Percentiles rank a stretch among this genome's conserved stretches.
phyloP scores from a whole-genome alignment of 805 yeast species.

The Starmerella kuoi region DNA sequence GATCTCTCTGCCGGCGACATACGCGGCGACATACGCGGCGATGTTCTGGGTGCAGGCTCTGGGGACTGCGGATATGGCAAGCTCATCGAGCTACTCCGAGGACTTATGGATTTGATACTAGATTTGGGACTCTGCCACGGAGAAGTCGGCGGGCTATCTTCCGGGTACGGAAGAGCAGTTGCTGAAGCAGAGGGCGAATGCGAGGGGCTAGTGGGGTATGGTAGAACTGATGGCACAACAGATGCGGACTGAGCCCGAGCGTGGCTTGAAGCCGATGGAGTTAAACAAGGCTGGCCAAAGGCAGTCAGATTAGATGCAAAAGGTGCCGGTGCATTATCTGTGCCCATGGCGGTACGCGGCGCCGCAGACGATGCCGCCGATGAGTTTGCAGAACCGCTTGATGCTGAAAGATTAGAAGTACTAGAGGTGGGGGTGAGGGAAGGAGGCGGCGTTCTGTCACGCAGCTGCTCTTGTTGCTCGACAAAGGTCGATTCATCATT shows the following conservation, averaged over 20 bases:
- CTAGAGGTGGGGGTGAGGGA: no score
- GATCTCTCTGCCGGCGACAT: no score
- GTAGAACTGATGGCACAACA: neutral
- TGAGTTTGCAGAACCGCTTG: no score
- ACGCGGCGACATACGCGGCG: no score
- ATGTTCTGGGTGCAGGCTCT: neutral
- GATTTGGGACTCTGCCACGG: neutral
- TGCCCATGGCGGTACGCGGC: no score
- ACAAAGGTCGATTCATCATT: slow-evolving; percentile 10
- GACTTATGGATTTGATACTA: neutral
- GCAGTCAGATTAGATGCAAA: no score
- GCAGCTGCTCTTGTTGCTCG: no score
- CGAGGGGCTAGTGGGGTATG: neutral
- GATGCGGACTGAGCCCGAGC: neutral
- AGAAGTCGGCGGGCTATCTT: neutral
- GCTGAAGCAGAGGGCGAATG: neutral
- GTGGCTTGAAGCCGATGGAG: neutral
- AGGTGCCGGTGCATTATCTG: no score
- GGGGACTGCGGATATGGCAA: slow-evolving; percentile 16
- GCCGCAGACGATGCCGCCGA: no score
- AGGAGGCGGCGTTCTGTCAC: no score
- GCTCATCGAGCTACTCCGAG: neutral
- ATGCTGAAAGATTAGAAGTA: no score
- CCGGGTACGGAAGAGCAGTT: slow-evolving; percentile 6
- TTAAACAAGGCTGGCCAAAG: no score